Percentiles rank a stretch among this genome's conserved stretches.
Conservation (phyloP, 306 rosid genomes). For the Urtica urens region DNA sequence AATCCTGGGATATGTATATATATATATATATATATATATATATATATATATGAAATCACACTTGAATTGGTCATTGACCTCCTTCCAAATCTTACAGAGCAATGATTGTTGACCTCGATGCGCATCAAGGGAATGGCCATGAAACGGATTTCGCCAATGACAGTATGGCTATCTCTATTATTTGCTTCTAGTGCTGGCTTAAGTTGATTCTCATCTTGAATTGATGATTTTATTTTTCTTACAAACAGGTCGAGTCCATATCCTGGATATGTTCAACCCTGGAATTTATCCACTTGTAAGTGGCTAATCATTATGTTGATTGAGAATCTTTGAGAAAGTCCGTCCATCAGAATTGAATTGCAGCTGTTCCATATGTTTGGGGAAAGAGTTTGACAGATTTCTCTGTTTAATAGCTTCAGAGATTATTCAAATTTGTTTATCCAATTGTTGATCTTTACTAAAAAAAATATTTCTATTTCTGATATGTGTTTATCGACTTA, state of each 20-base stretch:
- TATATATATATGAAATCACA: conserved; percentile 5
- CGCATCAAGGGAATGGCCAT: conserved; percentile 98
- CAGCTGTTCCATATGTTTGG: background rate
- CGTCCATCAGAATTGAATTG: background rate
- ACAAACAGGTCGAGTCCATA: conserved; percentile 66
- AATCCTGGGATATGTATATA: background rate
- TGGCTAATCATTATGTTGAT: conserved; percentile 15
- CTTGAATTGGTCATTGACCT: conserved; percentile 6
- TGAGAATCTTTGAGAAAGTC: background rate
- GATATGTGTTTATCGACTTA: background rate
- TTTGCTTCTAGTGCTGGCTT: conserved; percentile 16
- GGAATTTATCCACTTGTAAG: conserved; percentile 85
- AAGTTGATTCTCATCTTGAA: conserved; percentile 9
- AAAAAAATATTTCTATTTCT: too few species aligned
- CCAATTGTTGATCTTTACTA: too few species aligned
- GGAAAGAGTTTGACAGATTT: too few species aligned
- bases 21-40: too few species aligned
- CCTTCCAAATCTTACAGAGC: conserved; percentile 41
- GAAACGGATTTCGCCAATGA: conserved; percentile 69
- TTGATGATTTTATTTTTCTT: conserved; percentile 20
- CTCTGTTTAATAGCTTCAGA: too few species aligned
- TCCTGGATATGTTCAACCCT: conserved; percentile 86
- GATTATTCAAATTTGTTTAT: too few species aligned
- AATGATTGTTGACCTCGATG: conserved; percentile 96
- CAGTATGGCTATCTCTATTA: conserved; percentile 37